phyloP scores from a whole-genome alignment of 176 grass and related monocot species.

The Aegilops tauschii region DNA sequence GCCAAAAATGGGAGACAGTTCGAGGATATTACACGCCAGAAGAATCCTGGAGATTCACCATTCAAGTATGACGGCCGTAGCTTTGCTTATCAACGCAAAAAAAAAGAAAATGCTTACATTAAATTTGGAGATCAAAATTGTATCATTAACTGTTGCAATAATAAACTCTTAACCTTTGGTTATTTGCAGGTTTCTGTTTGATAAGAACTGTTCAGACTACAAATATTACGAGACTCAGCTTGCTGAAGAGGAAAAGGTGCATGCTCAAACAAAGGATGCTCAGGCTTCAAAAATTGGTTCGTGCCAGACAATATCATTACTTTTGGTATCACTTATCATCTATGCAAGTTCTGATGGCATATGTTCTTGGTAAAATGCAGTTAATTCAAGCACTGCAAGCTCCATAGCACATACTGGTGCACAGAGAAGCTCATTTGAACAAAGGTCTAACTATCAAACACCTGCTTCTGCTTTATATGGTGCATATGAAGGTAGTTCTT shows the following conservation, averaged over 20 bases:
- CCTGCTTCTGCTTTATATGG: slow-evolving; percentile 84
- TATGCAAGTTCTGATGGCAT: background rate
- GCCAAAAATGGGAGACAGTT: slow-evolving; percentile 95
- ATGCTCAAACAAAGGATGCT: slow-evolving; percentile 58
- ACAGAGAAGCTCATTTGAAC: slow-evolving; percentile 54
- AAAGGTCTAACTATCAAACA: slow-evolving; percentile 72
- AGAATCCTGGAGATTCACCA: slow-evolving; percentile 91
- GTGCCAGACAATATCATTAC: background rate
- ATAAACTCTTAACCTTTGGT: slow-evolving; percentile 10
- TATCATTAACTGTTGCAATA: background rate
- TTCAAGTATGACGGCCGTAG: slow-evolving; percentile 65
- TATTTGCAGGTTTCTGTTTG: slow-evolving; percentile 91
- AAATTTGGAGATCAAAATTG: slow-evolving; percentile 6
- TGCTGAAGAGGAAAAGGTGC: slow-evolving; percentile 72
- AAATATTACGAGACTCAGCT: slow-evolving; percentile 84
- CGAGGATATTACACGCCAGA: slow-evolving; percentile 89
- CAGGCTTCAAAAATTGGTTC: slow-evolving; percentile 57
- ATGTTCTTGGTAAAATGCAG: slow-evolving; percentile 34
- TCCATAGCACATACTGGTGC: slow-evolving; percentile 44
- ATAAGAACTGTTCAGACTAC: slow-evolving; percentile 80
- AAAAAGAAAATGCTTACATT: background rate
- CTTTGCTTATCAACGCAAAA: background rate
- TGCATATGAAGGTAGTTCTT: slow-evolving; percentile 52
- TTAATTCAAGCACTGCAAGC: slow-evolving; percentile 38
- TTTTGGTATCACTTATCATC: background rate